Evolutionary conservation across 257 asterid genomes (phyloP), one percentile per base, ranked within the genome.

Genomic region (Lycium ferocissimum): DNA sequence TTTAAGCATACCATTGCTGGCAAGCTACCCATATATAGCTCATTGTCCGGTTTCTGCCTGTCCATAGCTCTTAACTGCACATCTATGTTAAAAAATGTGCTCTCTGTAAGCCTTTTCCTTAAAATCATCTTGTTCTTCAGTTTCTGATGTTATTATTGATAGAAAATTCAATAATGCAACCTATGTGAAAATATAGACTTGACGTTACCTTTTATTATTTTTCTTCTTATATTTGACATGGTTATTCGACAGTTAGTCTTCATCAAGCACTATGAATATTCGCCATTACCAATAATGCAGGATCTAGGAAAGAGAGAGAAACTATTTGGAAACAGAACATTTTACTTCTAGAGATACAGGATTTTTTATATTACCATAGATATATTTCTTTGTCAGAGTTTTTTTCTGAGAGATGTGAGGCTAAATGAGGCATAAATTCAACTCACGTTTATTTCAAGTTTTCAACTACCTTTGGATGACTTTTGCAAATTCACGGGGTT

Each of bases 21-120:
- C 95, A 84, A 95, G 96, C 81, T 95, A 93, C 88, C 94, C 95
- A 85, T 93, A 87, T 87, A 93, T 93, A 85, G 96, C 95, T 47
- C 83, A 91, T 85, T 95, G 62, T 91, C 97, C 54, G 98, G 98
- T 80, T 76, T 94, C 85, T 58, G 92, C 9, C 92, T 92, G 10
- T 89, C 92, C 75, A 63, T 90, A 51, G 83, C 87, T 49, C 83
- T 95, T 15, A 89, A 91, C 82, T 89, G 91, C 37, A 98, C 94
- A 18, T 95, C 98, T 84, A 80, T 91, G 61, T 38, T 92, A 87
- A 94, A 90, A 87, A 92, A 92, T 79, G 94, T 95, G 82, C 59
- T 94, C 40, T 93, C 97, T 11, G 98, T 95, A 90, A 88, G 95
- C 87, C 56, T 18, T 59, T 18, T 62, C 38, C 59, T 85, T 2